Evolutionary conservation across 768 basidiomycete genomes (phyloP).

Genomic region (Lentinula guzmanii): DNA sequence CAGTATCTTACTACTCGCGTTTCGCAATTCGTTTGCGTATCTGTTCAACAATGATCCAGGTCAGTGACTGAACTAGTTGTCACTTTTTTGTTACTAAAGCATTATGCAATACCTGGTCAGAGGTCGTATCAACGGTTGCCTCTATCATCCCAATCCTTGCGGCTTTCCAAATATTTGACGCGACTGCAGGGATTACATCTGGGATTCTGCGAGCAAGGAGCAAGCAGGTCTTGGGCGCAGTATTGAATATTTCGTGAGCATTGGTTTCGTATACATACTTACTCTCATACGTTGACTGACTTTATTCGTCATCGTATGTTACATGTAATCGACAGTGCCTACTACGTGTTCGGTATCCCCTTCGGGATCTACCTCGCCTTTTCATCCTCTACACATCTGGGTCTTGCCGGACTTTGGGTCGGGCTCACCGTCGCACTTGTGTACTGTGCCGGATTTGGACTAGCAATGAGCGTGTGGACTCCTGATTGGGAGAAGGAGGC

Average conservation of each 20-base stretch:
- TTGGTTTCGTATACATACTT: not conserved
- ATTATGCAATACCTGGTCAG: constrained; percentile 17
- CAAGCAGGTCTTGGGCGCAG: constrained; percentile 70
- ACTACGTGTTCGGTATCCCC: constrained; percentile 51
- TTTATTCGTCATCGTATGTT: constrained; percentile 44
- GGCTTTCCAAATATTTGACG: constrained; percentile 85
- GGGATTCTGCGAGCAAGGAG: constrained; percentile 84
- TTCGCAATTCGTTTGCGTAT: constrained; percentile 64
- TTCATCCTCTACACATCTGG: constrained; percentile 32
- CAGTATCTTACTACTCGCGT: constrained; percentile 50
- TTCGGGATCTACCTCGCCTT: constrained; percentile 78
- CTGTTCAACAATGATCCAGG: constrained; percentile 68
- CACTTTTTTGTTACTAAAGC: too few relatives aligned
- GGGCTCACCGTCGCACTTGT: constrained; percentile 68
- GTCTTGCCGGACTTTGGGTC: constrained; percentile 76
- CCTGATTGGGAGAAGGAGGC: constrained; percentile 67
- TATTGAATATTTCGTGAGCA: constrained; percentile 68
- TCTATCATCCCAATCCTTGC: constrained; percentile 70
- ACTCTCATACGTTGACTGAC: constrained; percentile 58
- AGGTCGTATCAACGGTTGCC: constrained; percentile 57
- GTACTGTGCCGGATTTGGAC: constrained; percentile 49
- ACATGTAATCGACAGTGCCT: not conserved
- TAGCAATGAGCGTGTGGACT: constrained; percentile 46
- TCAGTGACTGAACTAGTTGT: constrained; percentile 18
- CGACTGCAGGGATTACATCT: constrained; percentile 54